Conservation (phyloP, 805 yeast species). For the Kodamaea neixiangensis region DNA sequence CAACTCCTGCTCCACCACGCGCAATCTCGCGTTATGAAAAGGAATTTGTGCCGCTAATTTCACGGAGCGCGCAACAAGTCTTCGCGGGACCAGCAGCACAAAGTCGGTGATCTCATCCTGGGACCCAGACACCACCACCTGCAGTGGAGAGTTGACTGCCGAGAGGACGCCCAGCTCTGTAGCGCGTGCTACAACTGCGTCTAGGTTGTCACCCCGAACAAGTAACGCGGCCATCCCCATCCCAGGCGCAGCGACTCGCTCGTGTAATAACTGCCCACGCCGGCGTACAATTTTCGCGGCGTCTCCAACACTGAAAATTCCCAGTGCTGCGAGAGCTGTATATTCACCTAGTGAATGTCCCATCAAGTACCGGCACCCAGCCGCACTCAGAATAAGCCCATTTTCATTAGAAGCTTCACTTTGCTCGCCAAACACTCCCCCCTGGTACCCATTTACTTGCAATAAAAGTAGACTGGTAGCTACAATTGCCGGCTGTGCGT, state of each 20-base stretch:
- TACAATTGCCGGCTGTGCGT: constrained; percentile 58
- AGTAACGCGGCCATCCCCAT: constrained; percentile 15
- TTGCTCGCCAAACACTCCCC: no score
- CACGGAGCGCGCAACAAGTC: constrained; percentile 24
- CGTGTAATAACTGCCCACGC: constrained; percentile 48
- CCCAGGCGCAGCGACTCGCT: background rate
- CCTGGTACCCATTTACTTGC: constrained; percentile 2
- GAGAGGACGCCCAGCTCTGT: constrained; percentile 38
- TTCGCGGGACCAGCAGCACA: constrained; percentile 17
- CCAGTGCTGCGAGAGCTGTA: constrained; percentile 43
- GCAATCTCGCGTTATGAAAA: constrained; percentile 47
- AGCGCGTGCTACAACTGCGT: background rate
- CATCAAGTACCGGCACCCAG: constrained; percentile 23
- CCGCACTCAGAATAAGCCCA: constrained; percentile 20
- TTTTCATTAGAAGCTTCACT: no score
- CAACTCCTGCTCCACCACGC: constrained; percentile 38
- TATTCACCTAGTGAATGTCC: constrained; percentile 59
- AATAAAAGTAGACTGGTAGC: constrained; percentile 26
- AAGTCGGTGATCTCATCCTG: constrained; percentile 23
- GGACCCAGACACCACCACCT: constrained; percentile 48
- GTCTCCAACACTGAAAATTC: constrained; percentile 30
- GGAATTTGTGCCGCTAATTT: constrained; percentile 50
- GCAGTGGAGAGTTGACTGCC: constrained; percentile 45
- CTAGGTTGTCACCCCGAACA: background rate
- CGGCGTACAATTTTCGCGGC: constrained; percentile 45